Evolutionary conservation across 2,329 filamentous ascomycete species (phyloP).

Genomic region (Penicillium verrucosum): DNA sequence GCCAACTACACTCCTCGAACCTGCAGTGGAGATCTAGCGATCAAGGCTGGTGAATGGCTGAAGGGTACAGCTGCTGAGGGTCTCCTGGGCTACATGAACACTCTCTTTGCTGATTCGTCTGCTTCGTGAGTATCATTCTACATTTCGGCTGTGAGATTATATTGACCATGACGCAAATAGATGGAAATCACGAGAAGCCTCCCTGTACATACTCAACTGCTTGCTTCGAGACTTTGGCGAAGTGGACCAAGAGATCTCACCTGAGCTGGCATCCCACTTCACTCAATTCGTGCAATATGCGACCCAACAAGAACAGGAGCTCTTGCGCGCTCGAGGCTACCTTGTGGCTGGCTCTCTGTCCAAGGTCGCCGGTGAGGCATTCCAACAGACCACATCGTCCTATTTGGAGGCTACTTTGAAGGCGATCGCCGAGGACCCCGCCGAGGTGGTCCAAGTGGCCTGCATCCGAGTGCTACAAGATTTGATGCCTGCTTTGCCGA

Average conservation of each 20-base stretch:
- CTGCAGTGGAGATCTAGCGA: constrained; percentile 84
- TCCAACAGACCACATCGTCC: constrained; percentile 41
- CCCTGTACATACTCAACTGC: constrained; percentile 81
- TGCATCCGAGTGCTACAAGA: constrained; percentile 83
- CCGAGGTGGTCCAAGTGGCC: constrained; percentile 87
- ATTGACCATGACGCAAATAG: constrained; percentile 32
- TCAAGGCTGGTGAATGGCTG: constrained; percentile 91
- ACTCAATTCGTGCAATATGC: constrained; percentile 77
- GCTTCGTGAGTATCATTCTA: constrained; percentile 30
- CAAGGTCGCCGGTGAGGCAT: constrained; percentile 59
- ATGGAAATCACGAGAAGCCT: constrained; percentile 72
- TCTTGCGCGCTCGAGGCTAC: constrained; percentile 82
- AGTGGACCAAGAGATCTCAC: constrained; percentile 65
- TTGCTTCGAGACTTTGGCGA: constrained; percentile 81
- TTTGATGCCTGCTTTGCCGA: constrained; percentile 56
- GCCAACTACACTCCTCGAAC: constrained; percentile 95
- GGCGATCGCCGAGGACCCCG: constrained; percentile 69
- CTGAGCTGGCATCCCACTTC: constrained; percentile 68
- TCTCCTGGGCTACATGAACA: constrained; percentile 71
- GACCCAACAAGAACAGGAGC: constrained; percentile 66
- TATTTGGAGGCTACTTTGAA: constrained; percentile 62
- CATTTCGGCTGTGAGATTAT: background rate
- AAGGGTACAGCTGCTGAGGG: constrained; percentile 72
- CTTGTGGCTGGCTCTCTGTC: constrained; percentile 78
- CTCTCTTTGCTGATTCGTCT: constrained; percentile 59